Percentiles rank a stretch among this genome's conserved stretches.
These are phyloP conservation scores for Murraya koenigii DNA, from an alignment of 345 rosid species.

Conservation along the genomic window DNA sequence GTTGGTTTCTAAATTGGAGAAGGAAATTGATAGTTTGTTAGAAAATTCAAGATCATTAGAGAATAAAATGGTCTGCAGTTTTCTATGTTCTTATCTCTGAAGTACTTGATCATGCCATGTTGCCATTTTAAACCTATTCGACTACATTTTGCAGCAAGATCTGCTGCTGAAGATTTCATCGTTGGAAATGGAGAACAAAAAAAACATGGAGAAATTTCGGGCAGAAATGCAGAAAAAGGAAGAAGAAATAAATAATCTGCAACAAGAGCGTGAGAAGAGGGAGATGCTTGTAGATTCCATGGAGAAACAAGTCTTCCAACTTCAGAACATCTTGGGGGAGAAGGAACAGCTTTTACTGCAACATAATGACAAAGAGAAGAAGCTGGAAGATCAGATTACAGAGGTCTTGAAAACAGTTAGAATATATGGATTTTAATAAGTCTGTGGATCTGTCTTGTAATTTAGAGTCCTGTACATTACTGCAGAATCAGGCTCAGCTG, in stretches of 20 bases:
- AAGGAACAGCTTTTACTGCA: slow-evolving; percentile 63
- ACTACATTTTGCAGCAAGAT: slow-evolving; percentile 53
- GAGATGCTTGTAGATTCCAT: slow-evolving; percentile 46
- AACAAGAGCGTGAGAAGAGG: slow-evolving; percentile 45
- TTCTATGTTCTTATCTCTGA: slow-evolving; percentile 9
- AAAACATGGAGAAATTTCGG: slow-evolving; percentile 44
- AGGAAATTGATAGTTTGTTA: slow-evolving; percentile 41
- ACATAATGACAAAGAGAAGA: slow-evolving; percentile 52
- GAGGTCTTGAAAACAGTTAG: slow-evolving; percentile 44
- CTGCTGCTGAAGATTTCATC: slow-evolving; percentile 52
- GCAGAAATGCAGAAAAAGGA: slow-evolving; percentile 48
- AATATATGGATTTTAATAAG: slow-evolving; percentile 4
- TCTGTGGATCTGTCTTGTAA: slow-evolving; percentile 7
- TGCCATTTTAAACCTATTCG: slow-evolving; percentile 23
- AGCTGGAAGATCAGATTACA: slow-evolving; percentile 52
- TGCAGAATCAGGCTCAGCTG: slow-evolving; percentile 66
- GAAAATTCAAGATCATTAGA: slow-evolving; percentile 57
- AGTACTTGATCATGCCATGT: slow-evolving; percentile 17
- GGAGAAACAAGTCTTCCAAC: slow-evolving; percentile 55
- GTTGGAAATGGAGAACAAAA: slow-evolving; percentile 60
- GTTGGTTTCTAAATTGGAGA: slow-evolving; percentile 53
- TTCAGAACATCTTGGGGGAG: slow-evolving; percentile 51
- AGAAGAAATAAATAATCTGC: slow-evolving; percentile 47
- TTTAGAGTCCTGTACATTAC: slow-evolving; percentile 17
- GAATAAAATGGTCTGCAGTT: slow-evolving; percentile 49